phyloP scores from a whole-genome alignment of 2,329 filamentous ascomycete species.

The Cladosporium sp. region DNA sequence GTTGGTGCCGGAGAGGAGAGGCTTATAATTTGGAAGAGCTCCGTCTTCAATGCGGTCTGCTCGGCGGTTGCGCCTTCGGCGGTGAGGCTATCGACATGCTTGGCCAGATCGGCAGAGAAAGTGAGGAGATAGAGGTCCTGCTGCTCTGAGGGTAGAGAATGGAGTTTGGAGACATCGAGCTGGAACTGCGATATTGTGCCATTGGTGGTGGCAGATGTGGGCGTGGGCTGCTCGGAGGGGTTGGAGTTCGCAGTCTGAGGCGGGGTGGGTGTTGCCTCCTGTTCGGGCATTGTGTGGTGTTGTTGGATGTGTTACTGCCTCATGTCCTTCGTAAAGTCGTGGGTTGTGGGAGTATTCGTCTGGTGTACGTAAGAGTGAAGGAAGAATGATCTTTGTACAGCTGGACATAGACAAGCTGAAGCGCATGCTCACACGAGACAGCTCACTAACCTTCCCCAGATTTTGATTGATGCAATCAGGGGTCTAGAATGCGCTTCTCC shows the following conservation, averaged over 20 bases:
- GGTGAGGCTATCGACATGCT: conserved; percentile 73
- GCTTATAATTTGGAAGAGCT: conserved; percentile 89
- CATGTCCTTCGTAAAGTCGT: conserved; percentile 9
- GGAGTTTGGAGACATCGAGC: conserved; percentile 86
- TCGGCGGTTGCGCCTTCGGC: conserved; percentile 81
- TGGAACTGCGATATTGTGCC: conserved; percentile 39
- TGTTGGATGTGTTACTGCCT: conserved; percentile 2
- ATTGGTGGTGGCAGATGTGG: conserved; percentile 2
- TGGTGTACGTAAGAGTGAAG: not conserved
- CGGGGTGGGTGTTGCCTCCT: conserved; percentile 5
- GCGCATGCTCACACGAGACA: conserved; percentile 9
- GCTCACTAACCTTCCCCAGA: not conserved
- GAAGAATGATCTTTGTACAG: not conserved
- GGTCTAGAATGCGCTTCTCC: conserved; percentile 2
- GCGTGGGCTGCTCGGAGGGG: not conserved
- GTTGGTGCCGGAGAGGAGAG: conserved; percentile 79
- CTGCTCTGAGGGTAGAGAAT: conserved; percentile 86
- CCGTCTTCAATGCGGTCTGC: conserved; percentile 89
- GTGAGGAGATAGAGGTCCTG: conserved; percentile 92
- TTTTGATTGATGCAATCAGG: conserved; percentile 9
- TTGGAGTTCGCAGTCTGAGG: not conserved
- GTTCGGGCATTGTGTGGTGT: conserved; percentile 12
- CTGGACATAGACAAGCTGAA: not conserved
- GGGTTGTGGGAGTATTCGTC: not conserved
- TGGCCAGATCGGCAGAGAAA: conserved; percentile 78